Evolutionary conservation across 208 protist genomes (phyloP).

Genomic region (Wallacemonas collosoma): DNA sequence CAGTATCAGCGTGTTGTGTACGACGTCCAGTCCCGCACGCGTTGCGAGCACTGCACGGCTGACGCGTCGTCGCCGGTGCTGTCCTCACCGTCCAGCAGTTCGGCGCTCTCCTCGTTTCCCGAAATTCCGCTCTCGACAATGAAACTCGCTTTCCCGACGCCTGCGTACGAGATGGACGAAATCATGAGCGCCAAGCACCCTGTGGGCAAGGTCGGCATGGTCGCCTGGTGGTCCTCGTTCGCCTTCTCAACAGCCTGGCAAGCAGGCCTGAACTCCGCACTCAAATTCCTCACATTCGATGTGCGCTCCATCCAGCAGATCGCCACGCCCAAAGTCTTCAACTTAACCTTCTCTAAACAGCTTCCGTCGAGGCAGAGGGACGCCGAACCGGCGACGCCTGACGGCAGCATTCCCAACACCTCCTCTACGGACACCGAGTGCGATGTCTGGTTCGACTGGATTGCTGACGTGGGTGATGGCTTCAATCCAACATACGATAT

Average conservation of each 20-base stretch:
- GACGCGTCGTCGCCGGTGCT: background rate
- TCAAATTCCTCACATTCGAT: conserved; percentile 81
- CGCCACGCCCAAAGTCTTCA: conserved; percentile 61
- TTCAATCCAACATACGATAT: conserved; percentile 89
- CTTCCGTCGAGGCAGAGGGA: background rate
- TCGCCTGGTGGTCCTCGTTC: conserved; percentile 86
- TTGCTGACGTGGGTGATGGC: conserved; percentile 85
- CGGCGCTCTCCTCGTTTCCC: background rate
- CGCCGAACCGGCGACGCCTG: background rate
- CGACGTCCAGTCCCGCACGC: conserved; percentile 11
- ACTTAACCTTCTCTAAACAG: conserved; percentile 38
- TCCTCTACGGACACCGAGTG: background rate
- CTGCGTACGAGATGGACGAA: conserved; percentile 28
- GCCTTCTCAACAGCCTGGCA: conserved; percentile 67
- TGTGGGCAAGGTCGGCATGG: conserved; percentile 70
- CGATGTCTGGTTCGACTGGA: conserved; percentile 83
- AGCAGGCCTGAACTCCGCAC: conserved; percentile 34
- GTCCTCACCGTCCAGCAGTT: background rate
- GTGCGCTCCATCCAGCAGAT: conserved; percentile 57
- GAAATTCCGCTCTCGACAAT: conserved; percentile 4
- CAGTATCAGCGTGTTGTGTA: conserved; percentile 14
- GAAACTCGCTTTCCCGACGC: conserved; percentile 24
- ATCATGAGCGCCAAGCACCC: conserved; percentile 42
- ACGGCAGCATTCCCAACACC: background rate
- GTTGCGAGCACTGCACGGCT: background rate